phyloP scores from a whole-genome alignment of 2,329 filamentous ascomycete genomes.

The Colletotrichum incanum region DNA sequence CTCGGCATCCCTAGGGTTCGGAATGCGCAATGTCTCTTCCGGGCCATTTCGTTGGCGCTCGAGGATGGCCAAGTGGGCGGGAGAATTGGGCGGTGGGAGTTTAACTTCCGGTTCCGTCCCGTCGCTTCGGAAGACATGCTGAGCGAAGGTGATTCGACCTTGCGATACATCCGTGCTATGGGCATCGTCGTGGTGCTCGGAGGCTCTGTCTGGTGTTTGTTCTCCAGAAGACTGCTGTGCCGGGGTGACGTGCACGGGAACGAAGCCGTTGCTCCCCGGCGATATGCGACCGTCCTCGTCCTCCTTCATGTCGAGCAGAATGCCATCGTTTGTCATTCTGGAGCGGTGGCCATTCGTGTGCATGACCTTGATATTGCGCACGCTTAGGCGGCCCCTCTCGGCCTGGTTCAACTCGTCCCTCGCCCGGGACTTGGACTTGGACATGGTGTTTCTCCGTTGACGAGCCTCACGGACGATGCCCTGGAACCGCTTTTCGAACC shows the following conservation, averaged over 20 bases:
- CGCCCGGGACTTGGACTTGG: constrained; percentile 71
- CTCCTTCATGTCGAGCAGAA: constrained; percentile 61
- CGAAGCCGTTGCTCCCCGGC: constrained; percentile 42
- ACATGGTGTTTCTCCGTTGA: constrained; percentile 74
- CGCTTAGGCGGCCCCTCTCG: constrained; percentile 67
- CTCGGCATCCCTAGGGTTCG: constrained; percentile 92
- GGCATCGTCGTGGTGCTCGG: constrained; percentile 14
- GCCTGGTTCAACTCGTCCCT: constrained; percentile 61
- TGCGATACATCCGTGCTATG: constrained; percentile 27
- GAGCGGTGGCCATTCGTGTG: constrained; percentile 68
- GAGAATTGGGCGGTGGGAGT: constrained; percentile 67
- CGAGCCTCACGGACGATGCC: constrained; percentile 83
- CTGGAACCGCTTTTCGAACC: constrained; percentile 98
- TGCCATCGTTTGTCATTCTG: constrained; percentile 74
- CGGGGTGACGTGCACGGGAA: constrained; percentile 26
- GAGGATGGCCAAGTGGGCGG: constrained; percentile 89
- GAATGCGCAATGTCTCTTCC: constrained; percentile 86
- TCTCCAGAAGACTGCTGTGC: constrained; percentile 21
- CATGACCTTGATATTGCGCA: constrained; percentile 78
- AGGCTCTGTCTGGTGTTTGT: constrained; percentile 20
- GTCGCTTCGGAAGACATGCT: constrained; percentile 75
- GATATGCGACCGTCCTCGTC: constrained; percentile 49
- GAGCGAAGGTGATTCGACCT: constrained; percentile 76
- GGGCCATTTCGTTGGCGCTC: constrained; percentile 84
- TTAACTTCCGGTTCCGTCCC: constrained; percentile 67